These are phyloP conservation scores for Solanum dulcamara DNA, from an alignment of 257 asterid genomes.

Conservation along the genomic window DNA sequence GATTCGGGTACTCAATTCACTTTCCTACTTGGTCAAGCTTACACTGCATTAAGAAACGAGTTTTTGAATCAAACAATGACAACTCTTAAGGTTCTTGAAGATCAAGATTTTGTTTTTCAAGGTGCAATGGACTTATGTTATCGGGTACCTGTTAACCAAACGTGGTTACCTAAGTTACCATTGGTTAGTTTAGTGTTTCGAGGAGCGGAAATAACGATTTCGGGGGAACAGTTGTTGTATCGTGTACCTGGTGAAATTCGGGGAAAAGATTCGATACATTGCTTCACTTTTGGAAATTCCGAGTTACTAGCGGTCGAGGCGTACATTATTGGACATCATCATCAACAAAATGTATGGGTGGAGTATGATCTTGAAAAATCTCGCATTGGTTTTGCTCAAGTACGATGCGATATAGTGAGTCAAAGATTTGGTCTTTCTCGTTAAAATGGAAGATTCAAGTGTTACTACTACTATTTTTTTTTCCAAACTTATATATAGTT, in stretches of 20 bases:
- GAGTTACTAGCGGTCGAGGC: slow-evolving; percentile 57
- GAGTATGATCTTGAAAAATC: slow-evolving; percentile 63
- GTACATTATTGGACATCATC: slow-evolving; percentile 71
- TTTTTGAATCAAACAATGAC: slow-evolving; percentile 34
- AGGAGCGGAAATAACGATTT: slow-evolving; percentile 55
- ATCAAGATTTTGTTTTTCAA: slow-evolving; percentile 68
- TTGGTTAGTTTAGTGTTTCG: slow-evolving; percentile 53
- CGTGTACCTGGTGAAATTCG: slow-evolving; percentile 50
- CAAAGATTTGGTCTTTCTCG: slow-evolving; percentile 37
- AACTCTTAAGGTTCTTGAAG: slow-evolving; percentile 42
- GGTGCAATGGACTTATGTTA: slow-evolving; percentile 85
- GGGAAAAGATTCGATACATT: slow-evolving; percentile 46
- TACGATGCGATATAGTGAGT: slow-evolving; percentile 47
- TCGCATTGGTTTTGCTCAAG: slow-evolving; percentile 66
- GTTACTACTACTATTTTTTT: neutral
- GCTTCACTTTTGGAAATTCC: slow-evolving; percentile 83
- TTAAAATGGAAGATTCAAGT: neutral
- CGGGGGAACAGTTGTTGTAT: slow-evolving; percentile 40
- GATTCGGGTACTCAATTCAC: slow-evolving; percentile 96
- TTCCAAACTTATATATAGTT: neutral
- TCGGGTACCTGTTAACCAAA: slow-evolving; percentile 19
- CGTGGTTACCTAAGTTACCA: slow-evolving; percentile 40
- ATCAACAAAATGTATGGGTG: slow-evolving; percentile 79
- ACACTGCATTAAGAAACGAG: slow-evolving; percentile 44
- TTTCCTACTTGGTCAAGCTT: slow-evolving; percentile 78